Percentiles rank a stretch among this genome's conserved stretches.
phyloP scores from a whole-genome alignment of 345 rosid species.

The Citrus inodora region DNA sequence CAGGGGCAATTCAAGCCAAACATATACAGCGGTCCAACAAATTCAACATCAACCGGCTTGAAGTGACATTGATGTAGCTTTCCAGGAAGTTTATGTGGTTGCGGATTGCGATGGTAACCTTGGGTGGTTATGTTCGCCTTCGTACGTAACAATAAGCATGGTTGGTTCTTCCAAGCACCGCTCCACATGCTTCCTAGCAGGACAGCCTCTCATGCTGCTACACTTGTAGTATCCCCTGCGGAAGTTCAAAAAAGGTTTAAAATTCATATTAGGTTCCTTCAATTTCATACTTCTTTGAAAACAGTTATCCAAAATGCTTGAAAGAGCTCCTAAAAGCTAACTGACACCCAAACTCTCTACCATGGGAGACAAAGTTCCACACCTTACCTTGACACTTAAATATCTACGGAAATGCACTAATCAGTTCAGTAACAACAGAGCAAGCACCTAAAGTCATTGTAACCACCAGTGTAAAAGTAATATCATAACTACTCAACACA shows the following conservation, averaged over 20 bases:
- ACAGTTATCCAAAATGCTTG: neutral
- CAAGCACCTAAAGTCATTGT: neutral
- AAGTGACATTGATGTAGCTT: constrained; percentile 6
- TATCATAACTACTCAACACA: neutral
- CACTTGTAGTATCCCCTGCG: constrained; percentile 97
- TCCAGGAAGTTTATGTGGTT: constrained; percentile 36
- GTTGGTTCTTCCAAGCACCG: constrained; percentile 88
- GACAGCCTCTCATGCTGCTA: constrained; percentile 98
- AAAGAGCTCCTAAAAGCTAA: constrained; percentile 9
- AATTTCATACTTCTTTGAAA: constrained; percentile 2
- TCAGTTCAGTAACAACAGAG: neutral
- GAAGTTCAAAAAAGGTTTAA: neutral
- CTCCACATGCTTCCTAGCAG: constrained; percentile 99
- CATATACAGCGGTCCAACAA: neutral
- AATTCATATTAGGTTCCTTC: neutral
- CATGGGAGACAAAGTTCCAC: neutral
- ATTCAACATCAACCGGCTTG: constrained; percentile 19
- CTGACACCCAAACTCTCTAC: neutral
- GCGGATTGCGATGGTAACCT: constrained; percentile 64
- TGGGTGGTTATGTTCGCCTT: constrained; percentile 92
- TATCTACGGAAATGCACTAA: neutral
- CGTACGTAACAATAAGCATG: constrained; percentile 92
- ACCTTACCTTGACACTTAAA: neutral
- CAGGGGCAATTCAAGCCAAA: constrained; percentile 44
- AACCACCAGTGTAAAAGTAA: neutral